These are phyloP conservation scores for Fonsecaea nubica DNA, from an alignment of 2,329 filamentous ascomycete genomes.

Conservation along the genomic window DNA sequence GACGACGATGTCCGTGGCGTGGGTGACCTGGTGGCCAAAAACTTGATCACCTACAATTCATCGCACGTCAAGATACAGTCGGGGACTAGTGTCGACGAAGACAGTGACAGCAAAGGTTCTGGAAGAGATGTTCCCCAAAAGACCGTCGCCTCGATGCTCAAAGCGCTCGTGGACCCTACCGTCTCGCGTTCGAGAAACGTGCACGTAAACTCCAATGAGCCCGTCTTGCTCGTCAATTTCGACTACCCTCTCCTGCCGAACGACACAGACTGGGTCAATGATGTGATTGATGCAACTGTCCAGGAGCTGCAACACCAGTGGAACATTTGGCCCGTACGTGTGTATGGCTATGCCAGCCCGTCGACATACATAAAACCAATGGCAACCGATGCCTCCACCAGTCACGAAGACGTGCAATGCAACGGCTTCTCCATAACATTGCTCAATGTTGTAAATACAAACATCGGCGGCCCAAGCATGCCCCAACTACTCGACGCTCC, in stretches of 20 bases:
- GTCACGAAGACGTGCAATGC: not conserved
- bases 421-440: constrained; percentile 31
- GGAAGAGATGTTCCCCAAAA: not conserved
- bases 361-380: not conserved
- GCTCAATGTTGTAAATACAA: constrained; percentile 41
- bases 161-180: constrained; percentile 25
- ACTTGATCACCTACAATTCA: constrained; percentile 27
- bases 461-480: constrained; percentile 41
- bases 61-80: not conserved
- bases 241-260: not conserved
- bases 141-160: constrained; percentile 26
- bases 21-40: constrained; percentile 20
- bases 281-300: constrained; percentile 21
- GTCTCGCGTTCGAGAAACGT: constrained; percentile 20
- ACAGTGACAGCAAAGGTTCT: not conserved
- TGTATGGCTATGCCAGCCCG: constrained; percentile 28
- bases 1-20: constrained; percentile 26
- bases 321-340: constrained; percentile 37
- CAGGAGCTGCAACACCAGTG: constrained; percentile 29
- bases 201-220: constrained; percentile 39
- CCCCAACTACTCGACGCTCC: constrained; percentile 37
- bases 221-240: constrained; percentile 36
- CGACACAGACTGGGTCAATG: not conserved
- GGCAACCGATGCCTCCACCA: not conserved
- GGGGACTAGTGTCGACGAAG: not conserved